Conservation (phyloP, 768 basidiomycete species). For the Sutorius australiensis region DNA sequence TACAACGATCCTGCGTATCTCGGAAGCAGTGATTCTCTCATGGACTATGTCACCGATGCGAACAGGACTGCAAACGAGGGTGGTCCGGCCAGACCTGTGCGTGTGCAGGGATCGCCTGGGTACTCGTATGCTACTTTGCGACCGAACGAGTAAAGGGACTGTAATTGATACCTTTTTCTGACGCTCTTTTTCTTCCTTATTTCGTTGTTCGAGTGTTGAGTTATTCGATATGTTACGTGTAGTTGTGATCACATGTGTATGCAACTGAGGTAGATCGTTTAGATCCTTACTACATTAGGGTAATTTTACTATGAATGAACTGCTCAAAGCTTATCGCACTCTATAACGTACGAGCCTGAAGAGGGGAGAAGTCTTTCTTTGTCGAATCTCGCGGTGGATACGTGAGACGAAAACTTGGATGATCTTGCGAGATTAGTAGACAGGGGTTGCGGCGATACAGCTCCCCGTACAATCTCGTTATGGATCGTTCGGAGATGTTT, state of each 20-base stretch:
- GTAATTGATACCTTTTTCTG: not conserved
- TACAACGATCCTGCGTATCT: constrained; percentile 29
- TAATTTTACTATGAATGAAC: not conserved
- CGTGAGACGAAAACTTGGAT: not conserved
- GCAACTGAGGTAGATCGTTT: not conserved
- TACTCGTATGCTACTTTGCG: constrained; percentile 16
- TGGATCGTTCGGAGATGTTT: not conserved
- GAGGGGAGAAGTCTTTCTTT: not conserved
- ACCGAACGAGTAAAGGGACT: constrained; percentile 10
- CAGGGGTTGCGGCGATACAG: not conserved
- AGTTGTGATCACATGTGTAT: constrained; percentile 6
- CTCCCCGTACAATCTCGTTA: not conserved
- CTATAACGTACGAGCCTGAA: not conserved
- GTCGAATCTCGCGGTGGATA: not conserved
- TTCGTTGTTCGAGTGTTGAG: constrained; percentile 1
- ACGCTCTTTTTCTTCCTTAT: too few relatives aligned
- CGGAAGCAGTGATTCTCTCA: constrained; percentile 25
- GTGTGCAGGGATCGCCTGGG: constrained; percentile 19
- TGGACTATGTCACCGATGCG: constrained; percentile 21
- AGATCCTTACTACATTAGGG: not conserved
- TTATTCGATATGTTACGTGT: constrained; percentile 10
- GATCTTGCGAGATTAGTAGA: not conserved
- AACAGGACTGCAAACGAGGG: constrained; percentile 26
- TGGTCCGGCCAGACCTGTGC: constrained; percentile 16
- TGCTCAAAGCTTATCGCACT: not conserved